Evolutionary conservation across 192 early-diverging fungal species (phyloP), one percentile per base, ranked within the genome.

Genomic region (Coemansia sp.): DNA sequence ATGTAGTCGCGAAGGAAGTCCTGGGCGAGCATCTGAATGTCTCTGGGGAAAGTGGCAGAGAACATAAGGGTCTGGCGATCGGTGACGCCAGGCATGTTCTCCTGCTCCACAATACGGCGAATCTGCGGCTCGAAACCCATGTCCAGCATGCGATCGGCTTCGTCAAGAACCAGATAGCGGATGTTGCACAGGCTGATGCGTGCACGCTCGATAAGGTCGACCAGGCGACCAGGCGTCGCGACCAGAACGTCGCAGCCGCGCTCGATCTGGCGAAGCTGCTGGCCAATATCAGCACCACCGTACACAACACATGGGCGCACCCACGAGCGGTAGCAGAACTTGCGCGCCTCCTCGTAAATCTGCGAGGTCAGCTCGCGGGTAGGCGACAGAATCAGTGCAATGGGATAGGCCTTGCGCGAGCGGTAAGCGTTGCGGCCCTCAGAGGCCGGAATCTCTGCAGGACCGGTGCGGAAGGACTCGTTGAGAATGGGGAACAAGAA

Each of bases 101-200:
- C 88, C 68, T 85, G 63, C 63, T 85, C 88, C 22, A 98, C 91
- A 62, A 99, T 93, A 50, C 87, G 78, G 49, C 97, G 86, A 61
- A 99, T 94, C 69, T 94, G 89, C 12, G 88, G 84, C 84, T 96
- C 97, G 73, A 99, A 99, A 56, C 96, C 96, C 95, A 98, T 98
- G 73, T 97, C 96, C 73, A 99, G 85, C 93, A 95, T 95, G 51
- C 93, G 90, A 74, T 92, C 92, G n/a, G 92, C 92, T 72, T 94
- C 92, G 76, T 94, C 92, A 48, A 93, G 83, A 12, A 92, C 81
- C 29, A 88, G 76, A 68, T 88, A 93, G 60, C 86, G 84, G 77
- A 97, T 88, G 67, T 82, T 78, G 20, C 75, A 61, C 29, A 99
- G 87, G 22, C 88, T 87, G 50, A 98, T 71, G 60, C 86, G 79